These are phyloP conservation scores for Pseudocercospora vitis DNA, from an alignment of 2,329 filamentous ascomycete genomes.

Conservation along the genomic window DNA sequence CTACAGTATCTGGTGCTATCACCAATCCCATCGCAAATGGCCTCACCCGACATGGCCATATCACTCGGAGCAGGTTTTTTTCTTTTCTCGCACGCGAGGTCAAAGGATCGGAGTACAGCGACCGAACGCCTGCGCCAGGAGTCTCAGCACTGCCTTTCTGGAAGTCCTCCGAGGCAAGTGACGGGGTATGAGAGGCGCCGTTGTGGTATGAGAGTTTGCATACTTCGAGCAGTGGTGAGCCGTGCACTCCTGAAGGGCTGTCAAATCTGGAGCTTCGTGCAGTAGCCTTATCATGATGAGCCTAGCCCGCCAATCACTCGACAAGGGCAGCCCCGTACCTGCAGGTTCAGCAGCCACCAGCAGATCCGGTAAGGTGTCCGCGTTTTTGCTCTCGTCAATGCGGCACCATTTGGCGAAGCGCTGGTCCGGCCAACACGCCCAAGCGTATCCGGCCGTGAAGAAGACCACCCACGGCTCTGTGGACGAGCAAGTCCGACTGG, in stretches of 20 bases:
- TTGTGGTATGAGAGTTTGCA: neutral
- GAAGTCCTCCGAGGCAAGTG: neutral
- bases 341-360: neutral
- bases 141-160: constrained; percentile 4
- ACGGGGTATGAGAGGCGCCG: neutral
- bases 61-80: neutral
- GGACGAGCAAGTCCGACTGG: neutral
- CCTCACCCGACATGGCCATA: neutral
- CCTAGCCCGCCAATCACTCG: neutral
- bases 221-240: neutral
- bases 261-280: constrained; percentile 1
- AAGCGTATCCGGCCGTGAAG: neutral
- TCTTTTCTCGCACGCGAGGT: neutral
- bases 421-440: neutral
- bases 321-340: neutral
- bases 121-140: neutral
- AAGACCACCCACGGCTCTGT: neutral
- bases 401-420: no score
- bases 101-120: neutral
- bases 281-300: neutral
- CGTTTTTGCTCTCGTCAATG: neutral
- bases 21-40: neutral
- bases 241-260: neutral
- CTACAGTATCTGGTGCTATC: constrained; percentile 15
- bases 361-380: constrained; percentile 1